These are phyloP conservation scores for Gypsophila paniculata DNA, from an alignment of 179 eudicot species.

Conservation along the genomic window DNA sequence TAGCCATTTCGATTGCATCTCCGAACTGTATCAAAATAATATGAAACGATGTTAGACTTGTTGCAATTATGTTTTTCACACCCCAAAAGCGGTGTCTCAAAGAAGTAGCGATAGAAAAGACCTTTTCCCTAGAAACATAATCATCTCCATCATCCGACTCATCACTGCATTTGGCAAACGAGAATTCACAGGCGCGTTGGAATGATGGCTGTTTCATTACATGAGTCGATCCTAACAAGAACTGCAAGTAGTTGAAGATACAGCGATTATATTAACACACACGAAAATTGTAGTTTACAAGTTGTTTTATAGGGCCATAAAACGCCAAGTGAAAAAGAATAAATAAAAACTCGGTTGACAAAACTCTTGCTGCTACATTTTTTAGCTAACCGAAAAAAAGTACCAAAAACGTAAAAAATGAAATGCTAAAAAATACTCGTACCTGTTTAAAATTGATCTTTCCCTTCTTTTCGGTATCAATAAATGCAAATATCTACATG, in stretches of 20 bases:
- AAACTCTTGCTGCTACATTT: neutral
- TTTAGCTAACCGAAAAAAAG: no score
- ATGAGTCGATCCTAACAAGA: conserved; percentile 66
- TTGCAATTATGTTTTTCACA: neutral
- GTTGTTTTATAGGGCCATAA: neutral
- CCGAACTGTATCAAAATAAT: conserved; percentile 55
- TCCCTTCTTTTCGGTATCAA: conserved; percentile 30
- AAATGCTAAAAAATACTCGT: neutral
- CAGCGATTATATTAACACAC: neutral
- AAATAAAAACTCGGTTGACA: neutral
- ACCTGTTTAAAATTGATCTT: conserved; percentile 69
- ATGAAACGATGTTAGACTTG: conserved; percentile 6
- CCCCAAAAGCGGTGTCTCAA: neutral
- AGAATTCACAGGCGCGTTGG: conserved; percentile 58
- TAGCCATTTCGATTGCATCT: conserved; percentile 39
- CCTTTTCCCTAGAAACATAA: conserved; percentile 50
- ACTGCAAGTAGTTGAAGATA: conserved; percentile 41
- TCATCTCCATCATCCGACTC: conserved; percentile 20
- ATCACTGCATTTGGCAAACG: conserved; percentile 42
- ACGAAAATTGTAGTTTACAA: neutral
- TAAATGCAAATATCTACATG: conserved; percentile 64
- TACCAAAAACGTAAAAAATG: neutral
- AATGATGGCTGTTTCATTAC: conserved; percentile 73
- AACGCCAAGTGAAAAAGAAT: neutral
- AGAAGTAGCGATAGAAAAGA: conserved; percentile 20